Evolutionary conservation across 352 stramenopile species (phyloP), one percentile per base, ranked within the genome.

Genomic region (Phytophthora melonis): DNA sequence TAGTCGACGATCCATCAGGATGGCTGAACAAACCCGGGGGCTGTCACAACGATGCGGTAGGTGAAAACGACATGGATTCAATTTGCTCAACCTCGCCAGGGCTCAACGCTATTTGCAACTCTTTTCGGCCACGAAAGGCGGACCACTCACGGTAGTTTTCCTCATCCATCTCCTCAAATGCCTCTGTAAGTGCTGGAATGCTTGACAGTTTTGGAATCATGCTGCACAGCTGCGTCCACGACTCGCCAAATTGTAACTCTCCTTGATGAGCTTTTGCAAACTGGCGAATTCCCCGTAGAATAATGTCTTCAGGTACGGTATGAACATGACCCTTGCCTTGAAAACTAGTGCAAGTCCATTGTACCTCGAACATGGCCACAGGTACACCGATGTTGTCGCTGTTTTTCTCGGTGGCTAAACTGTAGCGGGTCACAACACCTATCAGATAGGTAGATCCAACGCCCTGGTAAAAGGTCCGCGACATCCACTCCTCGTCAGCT

Each of bases 121-220:
- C 55, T 27, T 64, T 63, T 3, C 23, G 16, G 11, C 43, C 25
- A 36, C 55, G 55, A 53, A 70, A 70, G 1, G 14, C 18, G 9
- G 63, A 70, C 63, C 63, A 70, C 16, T 70, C 55, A 9, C 19
- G 8, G 43, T 64, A 70, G 16, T 16, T 49, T 4, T 36, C 3
- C 1, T 59, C 30, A 19, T 53, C 54, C 11, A 70, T 32, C 16
- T 70, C 63, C 30, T 70, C 63, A 45, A 64, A 70, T 27, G 59
- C 43, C 9, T 63, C 53, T 2, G 25, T 50, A 6, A 57, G 18
- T 13, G 14, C 10, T 32, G 63, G 43, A 30, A 63, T 50, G 36
- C 59, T 56, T 13, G 52, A 49, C 14, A 50, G 27, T 18, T 69
- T n/a, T 9, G 63, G 52, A 13, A 57, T n/a, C 23, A 63, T 39